Evolutionary conservation across 345 rosid species (phyloP).

Genomic region (Salix viminalis): DNA sequence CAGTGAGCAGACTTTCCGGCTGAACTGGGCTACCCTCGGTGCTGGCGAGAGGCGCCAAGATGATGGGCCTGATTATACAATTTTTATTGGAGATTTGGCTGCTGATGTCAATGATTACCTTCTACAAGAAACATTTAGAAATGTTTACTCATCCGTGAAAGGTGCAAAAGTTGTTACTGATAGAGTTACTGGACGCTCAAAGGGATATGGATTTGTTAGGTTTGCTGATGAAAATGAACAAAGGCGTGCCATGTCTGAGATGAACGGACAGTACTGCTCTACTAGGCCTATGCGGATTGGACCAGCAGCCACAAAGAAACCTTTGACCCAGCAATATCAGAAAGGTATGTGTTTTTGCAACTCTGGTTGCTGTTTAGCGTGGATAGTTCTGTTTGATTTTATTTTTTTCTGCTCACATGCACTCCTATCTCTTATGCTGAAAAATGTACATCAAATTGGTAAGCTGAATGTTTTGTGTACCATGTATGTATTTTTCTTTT

Average conservation of each 20-base stretch:
- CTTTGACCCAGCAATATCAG: constrained; percentile 56
- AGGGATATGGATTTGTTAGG: constrained; percentile 96
- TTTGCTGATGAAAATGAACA: constrained; percentile 86
- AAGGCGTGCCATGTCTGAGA: constrained; percentile 80
- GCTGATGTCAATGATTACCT: constrained; percentile 79
- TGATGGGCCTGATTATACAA: constrained; percentile 75
- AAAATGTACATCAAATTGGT: constrained; percentile 9
- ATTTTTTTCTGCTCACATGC: neutral
- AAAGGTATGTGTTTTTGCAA: constrained; percentile 48
- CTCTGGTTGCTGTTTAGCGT: neutral
- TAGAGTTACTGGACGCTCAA: constrained; percentile 83
- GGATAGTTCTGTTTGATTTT: neutral
- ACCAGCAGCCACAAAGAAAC: constrained; percentile 84
- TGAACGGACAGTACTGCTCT: constrained; percentile 82
- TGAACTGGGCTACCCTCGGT: constrained; percentile 89
- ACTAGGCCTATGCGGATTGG: constrained; percentile 94
- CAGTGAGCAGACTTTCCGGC: constrained; percentile 67
- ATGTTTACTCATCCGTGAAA: constrained; percentile 58
- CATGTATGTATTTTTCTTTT: constrained; percentile 2
- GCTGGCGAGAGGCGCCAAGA: constrained; percentile 87
- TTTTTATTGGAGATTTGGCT: constrained; percentile 91
- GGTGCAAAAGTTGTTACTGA: constrained; percentile 93
- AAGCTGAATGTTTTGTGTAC: constrained; percentile 26
- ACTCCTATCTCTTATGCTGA: neutral
- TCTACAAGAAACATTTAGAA: constrained; percentile 73